phyloP scores from a whole-genome alignment of 1,284 basidiomycete genomes.

The Marasmius tenuissimus region DNA sequence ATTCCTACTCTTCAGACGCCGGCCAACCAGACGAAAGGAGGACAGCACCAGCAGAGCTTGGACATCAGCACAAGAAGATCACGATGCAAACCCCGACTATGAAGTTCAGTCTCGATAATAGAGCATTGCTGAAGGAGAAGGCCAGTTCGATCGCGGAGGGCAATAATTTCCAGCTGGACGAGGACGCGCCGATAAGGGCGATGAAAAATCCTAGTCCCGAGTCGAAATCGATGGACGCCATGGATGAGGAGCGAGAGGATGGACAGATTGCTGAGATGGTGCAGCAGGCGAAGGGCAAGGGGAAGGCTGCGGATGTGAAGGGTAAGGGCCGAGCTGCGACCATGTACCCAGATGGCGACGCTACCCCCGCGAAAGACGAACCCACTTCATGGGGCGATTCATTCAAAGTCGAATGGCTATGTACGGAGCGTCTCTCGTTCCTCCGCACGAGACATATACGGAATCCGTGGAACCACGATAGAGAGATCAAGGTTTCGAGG shows the following conservation, averaged over 20 bases:
- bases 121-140: background rate
- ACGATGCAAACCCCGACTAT: constrained; percentile 23
- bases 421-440: constrained; percentile 76
- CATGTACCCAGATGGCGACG: background rate
- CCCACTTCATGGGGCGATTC: constrained; percentile 60
- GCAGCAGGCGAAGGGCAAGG: too few relatives aligned
- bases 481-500: constrained; percentile 88
- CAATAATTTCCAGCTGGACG: constrained; percentile 41
- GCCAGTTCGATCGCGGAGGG: background rate
- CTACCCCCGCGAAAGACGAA: background rate
- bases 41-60: constrained; percentile 57
- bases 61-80: constrained; percentile 34
- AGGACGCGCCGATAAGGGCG: constrained; percentile 40
- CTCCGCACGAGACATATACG: constrained; percentile 75
- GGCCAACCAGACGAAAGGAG: constrained; percentile 16
- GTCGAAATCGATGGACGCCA: background rate
- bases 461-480: constrained; percentile 91
- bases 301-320: too few relatives aligned
- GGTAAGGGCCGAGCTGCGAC: too few relatives aligned
- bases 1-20: background rate
- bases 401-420: constrained; percentile 87
- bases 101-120: constrained; percentile 33
- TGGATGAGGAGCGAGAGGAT: background rate
- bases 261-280: too few relatives aligned
- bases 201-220: constrained; percentile 20